Base-by-base conservation (phyloP, 23 red algal genomes). In the Cyanidium caldarium region DNA sequence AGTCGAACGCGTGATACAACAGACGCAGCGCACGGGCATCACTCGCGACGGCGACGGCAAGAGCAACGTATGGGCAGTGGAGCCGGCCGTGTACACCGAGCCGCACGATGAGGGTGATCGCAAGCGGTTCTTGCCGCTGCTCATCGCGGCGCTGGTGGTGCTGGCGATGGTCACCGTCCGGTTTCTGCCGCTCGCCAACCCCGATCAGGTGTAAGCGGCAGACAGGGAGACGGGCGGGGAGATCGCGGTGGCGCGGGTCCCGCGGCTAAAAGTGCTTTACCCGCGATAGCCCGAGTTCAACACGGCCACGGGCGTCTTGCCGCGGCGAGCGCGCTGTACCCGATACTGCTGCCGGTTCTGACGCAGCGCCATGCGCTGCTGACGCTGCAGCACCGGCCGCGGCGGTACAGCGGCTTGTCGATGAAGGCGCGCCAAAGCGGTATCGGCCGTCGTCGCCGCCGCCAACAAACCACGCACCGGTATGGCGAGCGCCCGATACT, bases 21-120 rank as follows among this genome's bases (percentile, higher is more conserved):
- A 5, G 13, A 61, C 51, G 51, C 51, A 28, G 10, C 51, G 51
- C 51, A 61, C 51, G 10, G 88, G 88, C 44, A 79, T 80, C 0
- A 86, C 83, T 23, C 69, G 74, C 15, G 88, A 94, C 57, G 83
- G 74, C 10, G 88, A 94, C 42, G 88, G 88, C 2, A 81, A 83
- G 38, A 82, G 82, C 43, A 94, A 94, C 57, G 82, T 94, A 10
- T 94, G 88, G 88, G 88, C 88, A 37, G 82, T 94, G 19, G 88
- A 94, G 68, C 88, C 88, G 10, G 34, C 16, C 2, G 81, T 86
- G 37, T 40, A 83, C 26, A 69, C 40, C n/a, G 66, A 82, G n/a
- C 45, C 78, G 16, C 56, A 66, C 7, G 76, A 70, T 25, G 72
- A 89, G 42, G 26, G 73, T 17, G 57, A 38, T 30, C 79, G 65